Evolutionary conservation across 176 grass and related monocot species (phyloP).

Genomic region (Carex parvula): DNA sequence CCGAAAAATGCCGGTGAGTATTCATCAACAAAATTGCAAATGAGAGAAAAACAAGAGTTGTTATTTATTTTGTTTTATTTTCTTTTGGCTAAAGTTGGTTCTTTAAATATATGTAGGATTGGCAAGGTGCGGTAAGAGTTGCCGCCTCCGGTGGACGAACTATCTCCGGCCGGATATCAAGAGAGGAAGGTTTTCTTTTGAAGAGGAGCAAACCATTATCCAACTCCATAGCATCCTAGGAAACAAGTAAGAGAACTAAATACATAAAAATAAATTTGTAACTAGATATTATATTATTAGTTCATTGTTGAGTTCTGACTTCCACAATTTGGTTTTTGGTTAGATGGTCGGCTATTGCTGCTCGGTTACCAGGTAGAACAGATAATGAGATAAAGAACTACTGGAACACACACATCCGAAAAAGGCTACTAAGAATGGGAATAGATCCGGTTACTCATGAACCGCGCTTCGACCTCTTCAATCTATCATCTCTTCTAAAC

Average conservation of each 20-base stretch:
- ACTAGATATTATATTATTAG: background rate
- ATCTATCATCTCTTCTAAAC: slow-evolving; percentile 63
- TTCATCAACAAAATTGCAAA: background rate
- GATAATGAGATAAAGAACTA: slow-evolving; percentile 99
- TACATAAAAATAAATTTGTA: background rate
- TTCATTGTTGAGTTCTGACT: background rate
- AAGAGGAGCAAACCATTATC: slow-evolving; percentile 96
- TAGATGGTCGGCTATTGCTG: slow-evolving; percentile 97
- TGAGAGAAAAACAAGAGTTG: background rate
- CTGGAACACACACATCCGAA: slow-evolving; percentile 99
- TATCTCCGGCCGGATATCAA: slow-evolving; percentile 96
- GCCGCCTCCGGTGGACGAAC: slow-evolving; percentile 93
- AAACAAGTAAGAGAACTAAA: slow-evolving; percentile 70
- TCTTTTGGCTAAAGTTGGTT: background rate
- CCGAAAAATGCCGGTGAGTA: slow-evolving; percentile 85
- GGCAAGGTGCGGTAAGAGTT: slow-evolving; percentile 94
- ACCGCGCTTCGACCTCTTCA: slow-evolving; percentile 78
- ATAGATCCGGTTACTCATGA: slow-evolving; percentile 84
- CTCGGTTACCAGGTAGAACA: slow-evolving; percentile 81
- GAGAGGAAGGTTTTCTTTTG: slow-evolving; percentile 90
- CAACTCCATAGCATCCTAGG: slow-evolving; percentile 91
- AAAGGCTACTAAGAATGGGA: slow-evolving; percentile 76
- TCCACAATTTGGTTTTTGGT: background rate
- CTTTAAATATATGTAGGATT: slow-evolving; percentile 33
- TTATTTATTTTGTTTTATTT: background rate